Conservation (phyloP, 352 stramenopile genomes). For the Labyrinthula sp. region DNA sequence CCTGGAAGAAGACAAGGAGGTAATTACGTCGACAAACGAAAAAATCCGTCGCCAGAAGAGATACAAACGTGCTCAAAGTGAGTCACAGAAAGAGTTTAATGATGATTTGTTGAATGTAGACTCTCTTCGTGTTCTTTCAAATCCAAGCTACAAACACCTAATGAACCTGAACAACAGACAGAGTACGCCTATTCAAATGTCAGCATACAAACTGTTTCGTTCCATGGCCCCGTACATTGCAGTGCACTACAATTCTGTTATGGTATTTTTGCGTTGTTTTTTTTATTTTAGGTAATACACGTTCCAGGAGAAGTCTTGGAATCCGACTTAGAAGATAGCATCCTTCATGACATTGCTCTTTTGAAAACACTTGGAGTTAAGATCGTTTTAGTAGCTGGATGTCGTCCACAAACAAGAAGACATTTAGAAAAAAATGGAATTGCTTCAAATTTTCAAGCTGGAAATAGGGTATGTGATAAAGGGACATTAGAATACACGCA, state of each 20-base stretch:
- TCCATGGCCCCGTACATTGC: conserved; percentile 69
- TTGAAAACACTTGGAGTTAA: conserved; percentile 80
- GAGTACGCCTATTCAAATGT: too few species aligned
- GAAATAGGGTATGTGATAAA: conserved; percentile 51
- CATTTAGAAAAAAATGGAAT: conserved; percentile 54
- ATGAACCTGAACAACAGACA: too few species aligned
- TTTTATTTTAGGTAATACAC: too few species aligned
- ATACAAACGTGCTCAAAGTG: too few species aligned
- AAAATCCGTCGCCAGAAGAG: too few species aligned
- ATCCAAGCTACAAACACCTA: too few species aligned
- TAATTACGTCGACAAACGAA: too few species aligned
- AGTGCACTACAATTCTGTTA: conserved; percentile 54
- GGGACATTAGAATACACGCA: conserved; percentile 58
- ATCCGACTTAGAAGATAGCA: conserved; percentile 59
- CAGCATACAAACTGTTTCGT: conserved; percentile 44
- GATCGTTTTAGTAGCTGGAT: conserved; percentile 77
- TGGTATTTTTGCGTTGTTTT: too few species aligned
- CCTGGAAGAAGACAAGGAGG: too few species aligned
- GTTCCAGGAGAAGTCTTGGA: conserved; percentile 63
- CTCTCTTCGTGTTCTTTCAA: too few species aligned
- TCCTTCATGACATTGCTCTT: conserved; percentile 80
- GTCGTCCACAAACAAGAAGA: conserved; percentile 71
- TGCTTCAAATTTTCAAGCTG: conserved; percentile 49
- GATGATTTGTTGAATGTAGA: too few species aligned
- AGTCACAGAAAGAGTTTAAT: too few species aligned